Percentiles rank a stretch among this genome's conserved stretches.
phyloP scores from a whole-genome alignment of 768 basidiomycete genomes.

The Cystofilobasidium macerans region DNA sequence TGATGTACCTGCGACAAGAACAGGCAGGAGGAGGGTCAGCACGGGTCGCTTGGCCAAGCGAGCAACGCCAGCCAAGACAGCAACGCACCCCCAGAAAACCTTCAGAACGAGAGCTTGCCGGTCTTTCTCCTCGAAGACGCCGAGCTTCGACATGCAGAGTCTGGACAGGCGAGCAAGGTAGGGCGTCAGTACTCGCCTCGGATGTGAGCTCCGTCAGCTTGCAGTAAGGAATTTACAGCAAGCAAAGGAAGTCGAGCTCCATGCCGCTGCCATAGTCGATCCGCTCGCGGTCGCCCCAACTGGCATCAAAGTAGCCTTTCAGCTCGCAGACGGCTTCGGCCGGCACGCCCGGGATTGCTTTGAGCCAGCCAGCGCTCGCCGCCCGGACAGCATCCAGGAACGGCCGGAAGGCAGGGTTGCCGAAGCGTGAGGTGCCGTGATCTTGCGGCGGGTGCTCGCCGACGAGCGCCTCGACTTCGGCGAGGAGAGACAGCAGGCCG shows the following conservation, averaged over 20 bases:
- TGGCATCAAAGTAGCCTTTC: slow-evolving; percentile 65
- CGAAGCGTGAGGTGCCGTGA: slow-evolving; percentile 77
- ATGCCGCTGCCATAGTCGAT: slow-evolving; percentile 99
- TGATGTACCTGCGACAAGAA: slow-evolving; percentile 36
- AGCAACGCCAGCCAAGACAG: background rate
- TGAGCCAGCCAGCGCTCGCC: slow-evolving; percentile 50
- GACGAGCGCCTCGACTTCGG: slow-evolving; percentile 55
- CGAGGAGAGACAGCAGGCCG: slow-evolving; percentile 54
- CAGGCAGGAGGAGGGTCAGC: background rate
- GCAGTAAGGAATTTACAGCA: slow-evolving; percentile 79
- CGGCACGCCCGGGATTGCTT: slow-evolving; percentile 49
- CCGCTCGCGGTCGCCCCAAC: slow-evolving; percentile 81
- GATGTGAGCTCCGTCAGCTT: background rate
- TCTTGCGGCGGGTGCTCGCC: slow-evolving; percentile 70
- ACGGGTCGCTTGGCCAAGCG: background rate
- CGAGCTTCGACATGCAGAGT: slow-evolving; percentile 64
- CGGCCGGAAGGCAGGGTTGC: slow-evolving; percentile 87
- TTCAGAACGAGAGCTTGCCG: slow-evolving; percentile 62
- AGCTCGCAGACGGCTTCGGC: slow-evolving; percentile 55
- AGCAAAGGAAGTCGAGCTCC: slow-evolving; percentile 95
- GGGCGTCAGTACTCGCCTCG: background rate
- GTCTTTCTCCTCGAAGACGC: slow-evolving; percentile 54
- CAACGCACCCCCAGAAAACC: slow-evolving; percentile 72
- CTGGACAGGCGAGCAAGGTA: slow-evolving; percentile 40
- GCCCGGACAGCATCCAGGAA: slow-evolving; percentile 82